Conservation (phyloP, 352 stramenopile genomes). For the Pythium apleroticum region DNA sequence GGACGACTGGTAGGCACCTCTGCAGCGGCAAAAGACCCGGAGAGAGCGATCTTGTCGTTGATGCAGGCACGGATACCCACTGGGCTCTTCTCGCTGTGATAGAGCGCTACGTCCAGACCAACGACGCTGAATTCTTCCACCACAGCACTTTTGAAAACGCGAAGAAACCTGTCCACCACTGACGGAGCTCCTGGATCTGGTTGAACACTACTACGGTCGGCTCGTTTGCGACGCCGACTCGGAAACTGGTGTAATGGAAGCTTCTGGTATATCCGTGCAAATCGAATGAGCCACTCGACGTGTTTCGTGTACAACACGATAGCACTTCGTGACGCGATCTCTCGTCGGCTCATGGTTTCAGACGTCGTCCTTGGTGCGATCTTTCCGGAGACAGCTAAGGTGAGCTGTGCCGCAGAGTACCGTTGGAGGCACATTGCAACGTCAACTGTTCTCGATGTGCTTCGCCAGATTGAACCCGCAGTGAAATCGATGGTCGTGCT, state of each 20-base stretch:
- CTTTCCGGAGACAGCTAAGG: conserved; percentile 44
- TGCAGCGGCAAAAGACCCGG: conserved; percentile 38
- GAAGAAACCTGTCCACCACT: conserved; percentile 20
- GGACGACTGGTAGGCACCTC: conserved; percentile 17
- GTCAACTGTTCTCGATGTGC: neutral
- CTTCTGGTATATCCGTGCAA: conserved; percentile 47
- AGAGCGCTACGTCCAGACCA: conserved; percentile 67
- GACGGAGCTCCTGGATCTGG: neutral
- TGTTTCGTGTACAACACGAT: conserved; percentile 76
- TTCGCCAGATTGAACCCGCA: conserved; percentile 7
- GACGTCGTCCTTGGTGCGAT: conserved; percentile 31
- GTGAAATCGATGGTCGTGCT: conserved; percentile 17
- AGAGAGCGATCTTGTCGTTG: conserved; percentile 55
- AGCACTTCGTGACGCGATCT: conserved; percentile 53
- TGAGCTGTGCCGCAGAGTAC: conserved; percentile 40
- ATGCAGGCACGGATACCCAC: conserved; percentile 66
- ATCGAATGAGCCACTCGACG: conserved; percentile 72
- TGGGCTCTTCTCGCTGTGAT: conserved; percentile 66
- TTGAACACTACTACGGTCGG: neutral
- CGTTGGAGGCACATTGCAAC: conserved; percentile 11
- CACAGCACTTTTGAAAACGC: conserved; percentile 41
- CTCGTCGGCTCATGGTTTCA: conserved; percentile 40
- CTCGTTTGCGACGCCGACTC: conserved; percentile 18
- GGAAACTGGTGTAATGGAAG: conserved; percentile 34
- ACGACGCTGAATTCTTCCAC: conserved; percentile 63